Conservation (phyloP, 441 rosid species). For the Euphorbia celastroides region DNA sequence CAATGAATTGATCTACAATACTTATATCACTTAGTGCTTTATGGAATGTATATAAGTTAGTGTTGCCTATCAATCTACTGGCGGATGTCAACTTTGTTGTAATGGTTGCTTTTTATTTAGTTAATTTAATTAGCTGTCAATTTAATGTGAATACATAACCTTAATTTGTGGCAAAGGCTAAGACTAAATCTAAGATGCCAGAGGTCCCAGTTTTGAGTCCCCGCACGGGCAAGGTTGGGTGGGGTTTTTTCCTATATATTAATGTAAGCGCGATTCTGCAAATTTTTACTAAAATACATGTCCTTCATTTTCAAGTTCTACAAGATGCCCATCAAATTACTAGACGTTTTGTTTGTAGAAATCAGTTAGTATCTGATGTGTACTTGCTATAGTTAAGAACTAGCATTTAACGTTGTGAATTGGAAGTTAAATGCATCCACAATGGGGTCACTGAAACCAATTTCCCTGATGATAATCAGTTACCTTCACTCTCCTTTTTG, state of each 20-base stretch:
- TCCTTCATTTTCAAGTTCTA: background rate
- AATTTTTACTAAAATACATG: too few relatives aligned
- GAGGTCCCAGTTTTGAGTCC: too few relatives aligned
- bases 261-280: too few relatives aligned
- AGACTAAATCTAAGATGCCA: too few relatives aligned
- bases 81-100: background rate
- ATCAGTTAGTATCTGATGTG: background rate
- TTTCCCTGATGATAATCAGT: conserved; percentile 7
- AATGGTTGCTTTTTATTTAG: background rate
- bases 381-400: background rate
- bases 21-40: too few relatives aligned
- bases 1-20: too few relatives aligned
- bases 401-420: background rate
- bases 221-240: too few relatives aligned
- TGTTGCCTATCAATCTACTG: background rate
- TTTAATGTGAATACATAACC: background rate
- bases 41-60: background rate
- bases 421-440: background rate
- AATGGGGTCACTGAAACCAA: background rate
- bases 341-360: background rate
- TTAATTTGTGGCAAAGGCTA: too few relatives aligned
- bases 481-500: conserved; percentile 7
- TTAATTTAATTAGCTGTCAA: background rate
- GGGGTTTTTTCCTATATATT: too few relatives aligned
- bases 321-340: background rate